Base-by-base conservation (phyloP, 441 rosid species). In the Syzygium syzygioides region DNA sequence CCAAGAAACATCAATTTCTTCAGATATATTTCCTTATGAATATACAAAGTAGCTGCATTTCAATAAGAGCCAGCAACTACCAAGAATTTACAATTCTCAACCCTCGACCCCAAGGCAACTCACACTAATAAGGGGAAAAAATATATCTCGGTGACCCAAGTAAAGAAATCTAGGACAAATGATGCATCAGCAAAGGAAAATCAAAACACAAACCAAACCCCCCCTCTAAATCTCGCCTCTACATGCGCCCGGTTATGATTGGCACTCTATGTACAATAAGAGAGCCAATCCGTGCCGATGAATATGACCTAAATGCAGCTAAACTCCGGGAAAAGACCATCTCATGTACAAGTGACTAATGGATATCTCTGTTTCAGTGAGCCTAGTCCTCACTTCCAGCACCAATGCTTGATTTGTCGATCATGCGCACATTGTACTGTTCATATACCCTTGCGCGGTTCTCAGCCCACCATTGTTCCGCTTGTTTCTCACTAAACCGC, bases 401-500 rank as follows among this genome's bases (percentile, higher is more conserved):
- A 85, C 96, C 95, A 19, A 93, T 91, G 87, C 93, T 95, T 48
- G 97, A 93, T 92, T 94, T 98, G 92, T 97, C 98, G 41, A 94
- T 89, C 92, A 88, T 91, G 79, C 96, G 95, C 52, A 97, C 98
- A 37, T 97, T 97, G 95, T 98, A 96, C 79, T 92, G 96, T 91
- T 96, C 96, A 13, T 97, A 95, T 68, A 98, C 99, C 91, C 99
- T 93, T 88, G 94, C 95, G 88, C 98, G 94, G 93, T 98, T 98
- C 92, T 96, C 98, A 76, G 98, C 95, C 99, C 99, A 98, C 99
- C 99, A 96, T 88, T 94, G 95, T 88, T 97, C 99, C 8, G 99
- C 99, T 92, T 98, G 96, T 89, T 96, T 95, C 94, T 98, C 99
- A 80, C 96, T 96, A 91, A 98, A 96, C 88, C 95, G 93, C 93